A percentile compares a stretch with the other conserved stretches of the same genome.
These are phyloP conservation scores for Phytophthora rubi DNA, from an alignment of 352 stramenopile genomes.

Conservation along the genomic window DNA sequence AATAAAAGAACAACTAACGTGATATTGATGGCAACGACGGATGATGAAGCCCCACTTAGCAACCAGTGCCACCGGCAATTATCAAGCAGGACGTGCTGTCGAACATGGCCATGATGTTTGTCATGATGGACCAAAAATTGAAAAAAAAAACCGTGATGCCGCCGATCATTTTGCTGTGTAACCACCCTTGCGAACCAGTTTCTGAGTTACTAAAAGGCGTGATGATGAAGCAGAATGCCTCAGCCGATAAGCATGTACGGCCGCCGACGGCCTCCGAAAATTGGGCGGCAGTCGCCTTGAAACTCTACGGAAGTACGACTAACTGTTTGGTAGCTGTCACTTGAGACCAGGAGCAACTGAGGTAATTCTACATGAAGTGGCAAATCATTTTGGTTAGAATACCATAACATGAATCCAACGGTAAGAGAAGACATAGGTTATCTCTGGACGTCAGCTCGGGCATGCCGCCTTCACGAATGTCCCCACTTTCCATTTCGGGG, in stretches of 20 bases:
- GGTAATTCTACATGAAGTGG: conserved; percentile 48
- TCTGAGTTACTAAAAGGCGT: conserved; percentile 20
- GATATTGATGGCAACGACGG: no score
- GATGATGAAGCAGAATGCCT: conserved; percentile 43
- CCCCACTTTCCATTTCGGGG: conserved; percentile 30
- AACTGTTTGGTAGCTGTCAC: conserved; percentile 44
- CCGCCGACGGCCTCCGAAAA: conserved; percentile 54
- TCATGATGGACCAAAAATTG: conserved; percentile 45
- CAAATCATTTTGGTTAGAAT: conserved; percentile 46
- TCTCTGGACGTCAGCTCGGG: conserved; percentile 37
- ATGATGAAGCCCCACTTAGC: conserved; percentile 10
- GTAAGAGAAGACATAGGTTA: conserved; percentile 41
- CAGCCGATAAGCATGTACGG: conserved; percentile 72
- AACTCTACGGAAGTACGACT: no score
- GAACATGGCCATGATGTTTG: conserved; percentile 55
- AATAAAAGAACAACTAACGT: no score
- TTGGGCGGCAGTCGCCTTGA: conserved; percentile 50
- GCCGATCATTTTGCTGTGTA: conserved; percentile 34
- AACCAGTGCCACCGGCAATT: conserved; percentile 46
- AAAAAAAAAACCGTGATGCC: conserved; percentile 43
- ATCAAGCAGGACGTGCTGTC: conserved; percentile 45
- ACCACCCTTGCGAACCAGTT: conserved; percentile 38
- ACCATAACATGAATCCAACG: conserved; percentile 46
- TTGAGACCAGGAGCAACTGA: conserved; percentile 44
- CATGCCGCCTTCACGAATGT: conserved; percentile 31